Evolutionary conservation across 441 rosid species (phyloP), one percentile per base, ranked within the genome.

Genomic region (Populus hybrid): DNA sequence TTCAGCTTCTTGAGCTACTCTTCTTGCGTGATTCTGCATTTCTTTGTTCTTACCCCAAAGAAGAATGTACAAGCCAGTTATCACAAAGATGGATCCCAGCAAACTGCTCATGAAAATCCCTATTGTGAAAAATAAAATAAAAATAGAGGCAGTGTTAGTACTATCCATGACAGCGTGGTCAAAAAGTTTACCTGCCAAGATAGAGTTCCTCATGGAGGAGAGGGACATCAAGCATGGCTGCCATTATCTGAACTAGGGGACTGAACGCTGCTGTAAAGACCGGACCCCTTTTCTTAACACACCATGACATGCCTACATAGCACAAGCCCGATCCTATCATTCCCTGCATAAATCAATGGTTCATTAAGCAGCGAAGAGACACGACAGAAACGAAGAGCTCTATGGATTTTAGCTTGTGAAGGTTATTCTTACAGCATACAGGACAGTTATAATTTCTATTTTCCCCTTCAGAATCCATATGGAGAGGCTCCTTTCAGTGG

Each of bases 1-100:
- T 63, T 81, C 85, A 66, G 78, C 81, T 75, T 83, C 87, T 75
- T 83, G 86, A 38, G 78, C 79, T 73, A 82, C 77, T 78, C 78
- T 85, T 18, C 81, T 72, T 21, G 69, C 80, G 73, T 63, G 75
- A 30, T 82, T 87, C 81, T 79, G 81, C 84, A 82, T 67, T 75
- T 90, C 94, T 72, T 73, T 78, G 70, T 83, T 84, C 84, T 91
- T 91, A n/a, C 93, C 95, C 95, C 93, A 91, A 70, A 91, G 87
- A 77, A 91, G 87, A 75, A 85, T 81, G 87, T 91, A 91, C 40
- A 91, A 72, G 40, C 95, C 95, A 40, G 80, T 63, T 23, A 89
- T 86, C 61, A 91, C 90, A 9, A 80, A 67, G 18, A 84, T 67
- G n/a, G 95, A 91, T 67, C 95, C 95, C 78, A 87, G 14, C 75